These are phyloP conservation scores for Pseudodiploospora longispora DNA, from an alignment of 2,329 filamentous ascomycete genomes.

Conservation along the genomic window DNA sequence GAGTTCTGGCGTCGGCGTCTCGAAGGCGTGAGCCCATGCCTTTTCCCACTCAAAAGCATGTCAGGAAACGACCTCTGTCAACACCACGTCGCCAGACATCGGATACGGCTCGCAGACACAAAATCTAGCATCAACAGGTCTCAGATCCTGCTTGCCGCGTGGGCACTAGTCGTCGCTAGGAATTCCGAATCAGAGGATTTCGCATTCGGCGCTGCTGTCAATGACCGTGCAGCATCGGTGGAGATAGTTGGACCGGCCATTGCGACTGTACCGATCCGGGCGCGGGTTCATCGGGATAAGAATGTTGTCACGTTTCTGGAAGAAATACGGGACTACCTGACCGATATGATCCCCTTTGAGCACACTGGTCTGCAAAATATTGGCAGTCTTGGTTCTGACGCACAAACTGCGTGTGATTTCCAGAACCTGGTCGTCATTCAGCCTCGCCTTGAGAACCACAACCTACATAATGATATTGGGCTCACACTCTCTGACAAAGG, in stretches of 20 bases:
- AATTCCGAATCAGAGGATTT: background rate
- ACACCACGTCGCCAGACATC: too few species aligned
- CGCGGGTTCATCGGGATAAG: background rate
- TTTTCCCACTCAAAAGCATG: too few species aligned
- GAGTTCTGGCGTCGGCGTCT: too few species aligned
- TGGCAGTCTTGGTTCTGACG: background rate
- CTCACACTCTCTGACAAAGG: too few species aligned
- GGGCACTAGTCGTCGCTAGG: background rate
- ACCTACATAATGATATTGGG: too few species aligned
- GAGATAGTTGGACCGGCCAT: background rate
- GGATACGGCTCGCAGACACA: too few species aligned
- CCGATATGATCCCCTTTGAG: background rate
- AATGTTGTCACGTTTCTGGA: background rate
- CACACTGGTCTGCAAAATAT: background rate
- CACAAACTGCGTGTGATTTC: background rate
- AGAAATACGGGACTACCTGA: background rate
- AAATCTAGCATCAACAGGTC: too few species aligned
- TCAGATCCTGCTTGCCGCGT: background rate
- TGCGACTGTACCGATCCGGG: background rate
- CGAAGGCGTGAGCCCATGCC: too few species aligned
- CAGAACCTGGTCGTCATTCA: background rate
- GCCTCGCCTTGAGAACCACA: background rate
- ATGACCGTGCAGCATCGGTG: background rate
- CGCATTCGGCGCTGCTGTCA: background rate
- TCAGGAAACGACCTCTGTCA: too few species aligned